Base-by-base conservation (phyloP, 495 filamentous ascomycete genomes). In the Xylaria intraflava region DNA sequence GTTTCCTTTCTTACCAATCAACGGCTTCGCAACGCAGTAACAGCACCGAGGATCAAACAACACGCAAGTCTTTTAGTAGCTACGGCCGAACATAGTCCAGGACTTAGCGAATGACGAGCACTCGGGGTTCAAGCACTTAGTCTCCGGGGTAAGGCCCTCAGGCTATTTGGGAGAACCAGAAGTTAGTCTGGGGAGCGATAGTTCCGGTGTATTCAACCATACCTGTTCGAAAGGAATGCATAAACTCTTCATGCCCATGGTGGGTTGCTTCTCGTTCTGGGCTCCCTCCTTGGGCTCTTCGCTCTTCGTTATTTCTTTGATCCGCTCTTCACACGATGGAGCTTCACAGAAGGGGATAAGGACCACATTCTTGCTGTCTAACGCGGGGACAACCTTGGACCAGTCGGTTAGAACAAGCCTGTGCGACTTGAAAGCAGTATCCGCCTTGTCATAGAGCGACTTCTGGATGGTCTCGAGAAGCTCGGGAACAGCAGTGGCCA, bases 241-340 rank as follows among this genome's bases (percentile, higher is more conserved):
- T 62, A 98, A 77, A 56, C 83, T 87, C 83, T 98, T 98, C 63
- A 93, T 94, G 55, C 93, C 93, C 94, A 97, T 97, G 57, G 82
- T 85, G 42, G 94, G 93, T 17, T 87, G 87, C 62, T 83, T 84
- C 60, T 86, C 88, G 58, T 89, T 83, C 11, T 88, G 81, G 31
- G 74, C 78, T 45, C 84, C 86, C 36, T 56, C 53, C 23, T 61
- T 59, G 35, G 79, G 75, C 16, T 80, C 75, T 48, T 86, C 82
- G 62, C 86, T 81, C 20, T 83, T 86, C 57, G 87, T 93, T 67
- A 85, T 70, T 40, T 94, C 89, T 78, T 98, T 98, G 75, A 98
- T 87, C 68, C 85, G 76, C 62, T 96, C 90, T 75, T 96, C 92
- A 69, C 92, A 98, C 47, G 86, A 79, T 54, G 84, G 86, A 6